Base-by-base conservation (phyloP, 208 protist species). In the Acanthamoeba polyphaga region DNA sequence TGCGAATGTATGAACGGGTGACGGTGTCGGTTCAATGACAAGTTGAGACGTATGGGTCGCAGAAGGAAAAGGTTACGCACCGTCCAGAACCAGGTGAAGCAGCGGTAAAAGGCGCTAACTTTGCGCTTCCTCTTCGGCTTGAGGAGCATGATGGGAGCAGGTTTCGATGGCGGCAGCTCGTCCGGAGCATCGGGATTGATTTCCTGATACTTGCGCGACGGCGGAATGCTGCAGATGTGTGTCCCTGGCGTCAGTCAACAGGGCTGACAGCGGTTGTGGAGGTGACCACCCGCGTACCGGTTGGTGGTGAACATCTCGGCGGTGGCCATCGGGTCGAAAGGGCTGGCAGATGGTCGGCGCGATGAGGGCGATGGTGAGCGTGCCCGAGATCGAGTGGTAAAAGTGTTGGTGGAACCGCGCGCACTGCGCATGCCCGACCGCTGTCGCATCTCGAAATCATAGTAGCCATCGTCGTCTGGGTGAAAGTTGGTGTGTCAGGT, bases 91-190 rank as follows among this genome's bases (percentile, higher is more conserved):
- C 72, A 80, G 72, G 13, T 29, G 15, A 49, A 8, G 43, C 34
- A 13, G 29, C 43, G 29, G 72, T 80, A 49, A 12, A 38, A 9
- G 7, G 15, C 13, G 34, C 32, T 80, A 38, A 24, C 19, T 22
- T 53, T 84, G 6, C 74, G 74, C 74, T 46, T 55, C 10, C 74
- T n/a, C 74, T 84, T 84, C 12, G 74, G 74, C 74, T 84, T 84
- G 34, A 84, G 74, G 12, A 84, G 46, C 74, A 58, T 53, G 74
- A 84, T 4, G n/a, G 74, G 74, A 5, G 74, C 74, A 13, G 74
- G 74, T 22, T 84, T 84, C 27, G 74, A 58, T 22, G 74, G 74
- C 24, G 74, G 74, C 13, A 84, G 43, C 74, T 84, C 74, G 32
- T 84, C 74, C 0, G 72, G 72, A 13, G 72, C 72, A 10, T 80